Evolutionary conservation across 257 asterid species (phyloP).

Genomic region (Solanum gracilifrons): DNA sequence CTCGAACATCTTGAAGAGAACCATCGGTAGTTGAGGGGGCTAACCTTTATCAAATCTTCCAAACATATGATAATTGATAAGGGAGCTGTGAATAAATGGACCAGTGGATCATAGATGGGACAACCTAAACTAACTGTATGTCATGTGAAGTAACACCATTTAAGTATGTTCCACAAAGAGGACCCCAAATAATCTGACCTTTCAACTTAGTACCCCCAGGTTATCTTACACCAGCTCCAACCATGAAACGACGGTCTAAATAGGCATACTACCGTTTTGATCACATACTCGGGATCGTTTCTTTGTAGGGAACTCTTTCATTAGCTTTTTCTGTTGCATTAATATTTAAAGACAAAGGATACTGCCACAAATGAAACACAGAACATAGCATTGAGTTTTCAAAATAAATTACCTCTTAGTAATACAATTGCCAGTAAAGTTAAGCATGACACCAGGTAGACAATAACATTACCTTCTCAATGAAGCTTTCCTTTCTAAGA

Average conservation of each 20-base stretch:
- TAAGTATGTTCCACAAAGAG: background rate
- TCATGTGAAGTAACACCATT: background rate
- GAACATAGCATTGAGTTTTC: background rate
- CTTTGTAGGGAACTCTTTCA: background rate
- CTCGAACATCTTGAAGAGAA: background rate
- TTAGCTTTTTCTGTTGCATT: background rate
- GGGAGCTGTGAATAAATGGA: background rate
- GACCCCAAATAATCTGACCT: background rate
- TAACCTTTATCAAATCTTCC: background rate
- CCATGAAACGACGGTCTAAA: background rate
- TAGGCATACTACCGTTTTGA: background rate
- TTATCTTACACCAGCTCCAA: background rate
- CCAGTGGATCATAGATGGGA: background rate
- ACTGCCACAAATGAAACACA: background rate
- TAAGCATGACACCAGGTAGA: background rate
- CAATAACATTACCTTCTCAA: conserved; percentile 53
- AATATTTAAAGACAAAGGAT: background rate
- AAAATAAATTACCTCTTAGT: background rate
- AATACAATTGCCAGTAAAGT: background rate
- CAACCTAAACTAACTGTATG: background rate
- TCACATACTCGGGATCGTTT: background rate
- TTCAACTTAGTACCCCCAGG: background rate
- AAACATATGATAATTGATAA: background rate
- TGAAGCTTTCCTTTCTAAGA: conserved; percentile 53
- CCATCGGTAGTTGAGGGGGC: background rate